Percentiles rank a stretch among this genome's conserved stretches.
Evolutionary conservation across 768 basidiomycete species (phyloP).

Genomic region (Podaxis mareebaensis): DNA sequence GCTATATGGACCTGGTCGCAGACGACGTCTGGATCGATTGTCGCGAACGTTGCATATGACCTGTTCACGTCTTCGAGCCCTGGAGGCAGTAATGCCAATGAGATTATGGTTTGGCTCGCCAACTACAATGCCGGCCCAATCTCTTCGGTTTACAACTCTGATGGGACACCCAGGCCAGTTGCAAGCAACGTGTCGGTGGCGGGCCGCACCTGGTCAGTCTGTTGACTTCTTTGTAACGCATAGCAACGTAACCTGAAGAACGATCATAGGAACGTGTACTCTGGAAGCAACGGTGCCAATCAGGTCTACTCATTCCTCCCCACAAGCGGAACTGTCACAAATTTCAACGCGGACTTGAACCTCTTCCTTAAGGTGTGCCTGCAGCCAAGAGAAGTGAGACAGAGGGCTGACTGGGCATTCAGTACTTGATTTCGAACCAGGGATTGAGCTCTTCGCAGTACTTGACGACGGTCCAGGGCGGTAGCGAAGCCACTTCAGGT

Average conservation of each 20-base stretch:
- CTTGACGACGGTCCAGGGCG: conserved; percentile 59
- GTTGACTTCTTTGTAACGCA: not conserved
- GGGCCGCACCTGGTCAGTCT: conserved; percentile 48
- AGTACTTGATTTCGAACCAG: conserved; percentile 53
- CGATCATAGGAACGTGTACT: conserved; percentile 51
- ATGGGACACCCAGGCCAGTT: conserved; percentile 48
- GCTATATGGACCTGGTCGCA: conserved; percentile 60
- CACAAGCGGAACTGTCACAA: conserved; percentile 36
- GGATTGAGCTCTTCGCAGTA: conserved; percentile 53
- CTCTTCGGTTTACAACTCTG: conserved; percentile 43
- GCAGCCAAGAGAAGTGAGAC: not conserved
- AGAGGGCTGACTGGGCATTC: not conserved
- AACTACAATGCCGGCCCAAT: conserved; percentile 61
- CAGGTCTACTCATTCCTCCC: conserved; percentile 52
- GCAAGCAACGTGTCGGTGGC: conserved; percentile 44
- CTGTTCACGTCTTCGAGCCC: conserved; percentile 57
- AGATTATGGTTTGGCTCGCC: conserved; percentile 70
- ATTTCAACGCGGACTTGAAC: conserved; percentile 56
- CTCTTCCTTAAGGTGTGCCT: conserved; percentile 46
- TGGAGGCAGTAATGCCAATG: conserved; percentile 48
- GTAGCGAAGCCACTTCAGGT: conserved; percentile 65
- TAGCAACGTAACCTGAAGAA: not conserved
- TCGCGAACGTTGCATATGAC: conserved; percentile 62
- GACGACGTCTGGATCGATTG: conserved; percentile 36
- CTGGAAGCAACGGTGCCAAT: conserved; percentile 54